These are phyloP conservation scores for Globisporangium paddicum DNA, from an alignment of 352 stramenopile genomes.

Conservation along the genomic window DNA sequence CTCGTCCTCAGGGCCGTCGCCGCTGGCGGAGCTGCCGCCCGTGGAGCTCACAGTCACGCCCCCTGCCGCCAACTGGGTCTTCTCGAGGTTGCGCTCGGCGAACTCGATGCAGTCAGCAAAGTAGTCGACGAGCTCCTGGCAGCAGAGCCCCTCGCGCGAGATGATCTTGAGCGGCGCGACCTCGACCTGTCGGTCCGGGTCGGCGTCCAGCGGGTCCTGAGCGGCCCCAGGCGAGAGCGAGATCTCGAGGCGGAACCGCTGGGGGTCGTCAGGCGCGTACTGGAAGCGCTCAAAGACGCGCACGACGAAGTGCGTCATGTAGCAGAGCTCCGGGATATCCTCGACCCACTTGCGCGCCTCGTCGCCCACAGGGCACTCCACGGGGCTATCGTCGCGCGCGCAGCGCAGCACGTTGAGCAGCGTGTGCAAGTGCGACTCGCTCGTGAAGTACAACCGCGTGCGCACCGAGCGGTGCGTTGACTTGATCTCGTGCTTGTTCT, in stretches of 20 bases:
- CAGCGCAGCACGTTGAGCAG: slow-evolving; percentile 98
- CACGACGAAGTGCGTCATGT: slow-evolving; percentile 99
- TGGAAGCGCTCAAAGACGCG: slow-evolving; percentile 96
- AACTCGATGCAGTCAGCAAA: slow-evolving; percentile 71
- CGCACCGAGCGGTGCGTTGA: slow-evolving; percentile 95
- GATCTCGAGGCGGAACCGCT: slow-evolving; percentile 83
- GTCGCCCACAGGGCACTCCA: slow-evolving; percentile 54
- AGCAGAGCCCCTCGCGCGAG: slow-evolving; percentile 74
- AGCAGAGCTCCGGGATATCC: slow-evolving; percentile 96
- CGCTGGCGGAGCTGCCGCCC: neutral
- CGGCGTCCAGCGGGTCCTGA: slow-evolving; percentile 58
- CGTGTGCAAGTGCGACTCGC: slow-evolving; percentile 97
- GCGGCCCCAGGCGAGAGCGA: slow-evolving; percentile 79
- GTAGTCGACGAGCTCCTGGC: slow-evolving; percentile 84
- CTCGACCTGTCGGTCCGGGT: slow-evolving; percentile 54
- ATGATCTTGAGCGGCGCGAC: slow-evolving; percentile 82
- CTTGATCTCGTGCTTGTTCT: slow-evolving; percentile 78
- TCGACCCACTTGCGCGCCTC: slow-evolving; percentile 84
- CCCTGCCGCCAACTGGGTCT: too few species aligned
- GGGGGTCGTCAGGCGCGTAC: slow-evolving; percentile 53
- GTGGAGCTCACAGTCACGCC: slow-evolving; percentile 17
- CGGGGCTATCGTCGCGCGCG: slow-evolving; percentile 49
- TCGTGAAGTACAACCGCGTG: slow-evolving; percentile 99
- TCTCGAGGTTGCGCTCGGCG: slow-evolving; percentile 54
- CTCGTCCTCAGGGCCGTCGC: slow-evolving; percentile 19